These are phyloP conservation scores for Globisporangium spinosum DNA, from an alignment of 352 stramenopile species.

Conservation along the genomic window DNA sequence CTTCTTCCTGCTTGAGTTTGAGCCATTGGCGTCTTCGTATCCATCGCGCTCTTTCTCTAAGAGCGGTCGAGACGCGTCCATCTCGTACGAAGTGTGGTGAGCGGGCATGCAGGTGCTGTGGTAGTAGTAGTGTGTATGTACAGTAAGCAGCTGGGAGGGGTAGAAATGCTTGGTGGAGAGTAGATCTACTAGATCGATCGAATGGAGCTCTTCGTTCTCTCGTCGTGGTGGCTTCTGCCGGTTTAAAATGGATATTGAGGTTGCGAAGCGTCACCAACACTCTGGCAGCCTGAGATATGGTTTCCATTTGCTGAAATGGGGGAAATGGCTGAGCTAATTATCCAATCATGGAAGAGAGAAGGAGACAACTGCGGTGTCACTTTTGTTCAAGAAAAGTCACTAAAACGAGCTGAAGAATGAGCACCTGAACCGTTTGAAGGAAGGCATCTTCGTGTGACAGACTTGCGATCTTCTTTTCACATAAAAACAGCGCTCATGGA, in stretches of 20 bases:
- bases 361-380: background rate
- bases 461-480: too few relatives aligned
- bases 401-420: background rate
- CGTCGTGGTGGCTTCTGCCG: background rate
- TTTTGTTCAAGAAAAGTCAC: background rate
- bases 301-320: background rate
- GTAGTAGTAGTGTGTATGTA: background rate
- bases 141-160: background rate
- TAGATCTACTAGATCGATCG: background rate
- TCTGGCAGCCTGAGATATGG: background rate
- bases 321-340: background rate
- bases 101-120: background rate
- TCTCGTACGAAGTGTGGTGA: slow-evolving; percentile 11
- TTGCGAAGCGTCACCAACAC: slow-evolving; percentile 8
- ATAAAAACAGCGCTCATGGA: too few relatives aligned
- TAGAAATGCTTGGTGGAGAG: background rate
- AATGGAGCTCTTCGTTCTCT: slow-evolving; percentile 5
- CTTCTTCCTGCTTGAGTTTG: slow-evolving; percentile 15
- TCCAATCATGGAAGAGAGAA: background rate
- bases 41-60: slow-evolving; percentile 36
- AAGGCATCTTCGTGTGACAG: too few relatives aligned
- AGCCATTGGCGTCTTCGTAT: slow-evolving; percentile 16
- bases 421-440: too few relatives aligned
- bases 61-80: slow-evolving; percentile 52
- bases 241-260: slow-evolving; percentile 1